Evolutionary conservation across 768 basidiomycete genomes (phyloP).

Genomic region (Naganishia vaughanmartiniae): DNA sequence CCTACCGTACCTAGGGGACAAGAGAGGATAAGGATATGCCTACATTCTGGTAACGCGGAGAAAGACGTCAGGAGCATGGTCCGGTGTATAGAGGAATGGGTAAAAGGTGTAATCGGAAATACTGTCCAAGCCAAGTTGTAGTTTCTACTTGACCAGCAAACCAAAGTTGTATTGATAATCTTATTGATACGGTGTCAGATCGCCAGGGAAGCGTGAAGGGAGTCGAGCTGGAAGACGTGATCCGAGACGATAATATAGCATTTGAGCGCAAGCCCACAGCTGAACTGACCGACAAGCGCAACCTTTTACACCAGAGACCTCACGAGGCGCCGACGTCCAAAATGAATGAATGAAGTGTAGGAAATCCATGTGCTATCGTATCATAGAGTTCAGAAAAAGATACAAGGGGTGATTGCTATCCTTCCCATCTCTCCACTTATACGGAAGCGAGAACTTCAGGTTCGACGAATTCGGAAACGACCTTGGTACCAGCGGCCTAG

Average conservation of each 20-base stretch:
- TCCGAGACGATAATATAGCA: no score
- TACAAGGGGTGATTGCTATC: slow-evolving; percentile 27
- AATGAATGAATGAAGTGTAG: neutral
- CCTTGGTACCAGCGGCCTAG: slow-evolving; percentile 90
- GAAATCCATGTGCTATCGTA: slow-evolving; percentile 28
- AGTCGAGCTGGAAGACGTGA: no score
- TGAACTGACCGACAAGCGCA: no score
- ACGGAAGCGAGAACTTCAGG: slow-evolving; percentile 90
- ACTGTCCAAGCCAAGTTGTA: slow-evolving; percentile 8
- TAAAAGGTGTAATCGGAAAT: neutral
- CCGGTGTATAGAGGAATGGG: slow-evolving; percentile 54
- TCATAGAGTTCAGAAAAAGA: slow-evolving; percentile 28
- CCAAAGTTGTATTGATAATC: neutral
- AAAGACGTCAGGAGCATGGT: slow-evolving; percentile 65
- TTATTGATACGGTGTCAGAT: neutral
- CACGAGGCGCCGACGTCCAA: neutral
- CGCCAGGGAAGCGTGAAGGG: no score
- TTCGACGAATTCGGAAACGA: slow-evolving; percentile 89
- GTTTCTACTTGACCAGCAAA: neutral
- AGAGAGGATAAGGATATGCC: slow-evolving; percentile 81
- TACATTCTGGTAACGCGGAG: slow-evolving; percentile 71
- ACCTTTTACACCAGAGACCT: neutral
- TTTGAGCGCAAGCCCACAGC: no score
- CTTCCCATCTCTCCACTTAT: slow-evolving; percentile 55
- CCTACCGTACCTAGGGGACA: slow-evolving; percentile 86